These are phyloP conservation scores for Lachnellula willkommii DNA, from an alignment of 2,329 filamentous ascomycete species.

Conservation along the genomic window DNA sequence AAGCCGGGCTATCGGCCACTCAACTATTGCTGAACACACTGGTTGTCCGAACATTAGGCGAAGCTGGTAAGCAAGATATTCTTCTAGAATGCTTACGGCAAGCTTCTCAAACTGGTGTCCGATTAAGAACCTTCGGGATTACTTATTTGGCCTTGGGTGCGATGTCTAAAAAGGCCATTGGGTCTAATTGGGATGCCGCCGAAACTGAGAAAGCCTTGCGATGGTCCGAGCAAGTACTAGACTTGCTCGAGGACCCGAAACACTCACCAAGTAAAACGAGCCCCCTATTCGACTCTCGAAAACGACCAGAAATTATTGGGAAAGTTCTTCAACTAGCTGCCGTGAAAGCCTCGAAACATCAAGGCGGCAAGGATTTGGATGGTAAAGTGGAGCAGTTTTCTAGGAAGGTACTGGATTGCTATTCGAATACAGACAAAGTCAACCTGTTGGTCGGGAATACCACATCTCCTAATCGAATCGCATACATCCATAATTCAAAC, in stretches of 20 bases:
- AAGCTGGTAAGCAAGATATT: constrained; percentile 22
- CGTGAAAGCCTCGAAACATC: constrained; percentile 35
- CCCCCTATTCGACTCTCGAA: constrained; percentile 32
- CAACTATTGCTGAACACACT: neutral
- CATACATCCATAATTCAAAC: neutral
- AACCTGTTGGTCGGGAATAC: neutral
- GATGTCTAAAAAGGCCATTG: constrained; percentile 21
- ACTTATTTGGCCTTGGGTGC: constrained; percentile 17
- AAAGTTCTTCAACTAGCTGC: constrained; percentile 41
- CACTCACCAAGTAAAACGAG: constrained; percentile 10
- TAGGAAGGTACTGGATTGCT: constrained; percentile 20
- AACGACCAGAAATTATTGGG: constrained; percentile 30
- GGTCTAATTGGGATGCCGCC: constrained; percentile 17
- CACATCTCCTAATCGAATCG: neutral
- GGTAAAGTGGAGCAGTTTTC: constrained; percentile 37
- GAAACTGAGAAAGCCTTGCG: constrained; percentile 26
- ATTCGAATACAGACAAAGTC: constrained; percentile 5
- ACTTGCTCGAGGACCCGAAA: constrained; percentile 26
- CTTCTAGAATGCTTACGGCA: constrained; percentile 29
- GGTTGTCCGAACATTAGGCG: constrained; percentile 15
- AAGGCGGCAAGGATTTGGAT: constrained; percentile 35
- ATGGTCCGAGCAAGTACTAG: constrained; percentile 28
- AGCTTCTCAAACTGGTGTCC: constrained; percentile 25
- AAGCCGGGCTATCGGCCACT: neutral
- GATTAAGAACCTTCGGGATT: constrained; percentile 14